Base-by-base conservation (phyloP, 139 green algal species). In the Pleodorina starrii region DNA sequence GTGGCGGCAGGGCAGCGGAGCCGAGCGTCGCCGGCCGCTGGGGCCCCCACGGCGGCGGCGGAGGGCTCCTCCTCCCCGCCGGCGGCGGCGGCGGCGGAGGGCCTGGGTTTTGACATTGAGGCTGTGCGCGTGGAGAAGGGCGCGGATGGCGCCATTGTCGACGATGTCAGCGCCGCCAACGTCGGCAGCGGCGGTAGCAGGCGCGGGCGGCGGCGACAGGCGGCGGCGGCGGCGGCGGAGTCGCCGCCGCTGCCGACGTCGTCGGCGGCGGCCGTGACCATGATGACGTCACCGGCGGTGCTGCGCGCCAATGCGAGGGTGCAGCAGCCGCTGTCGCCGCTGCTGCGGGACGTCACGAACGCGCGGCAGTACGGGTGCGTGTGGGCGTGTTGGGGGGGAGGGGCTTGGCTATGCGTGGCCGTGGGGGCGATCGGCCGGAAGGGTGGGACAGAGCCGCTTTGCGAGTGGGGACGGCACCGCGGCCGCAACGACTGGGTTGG, bases 291-390 rank as follows among this genome's bases (percentile, higher is more conserved):
- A 7, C 81, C 81, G 29, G 43, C 63, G 81, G 79, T 72, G 43
- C 40, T 87, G 60, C 81, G 81, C 1, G 81, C 59, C 29, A 77
- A 87, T 32, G 81, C 81, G 14, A 44, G 27, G 81, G 81, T 87
- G n/a, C 81, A 87, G 43, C 81, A 59, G 81, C 81, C 81, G 81
- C 60, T 87, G 60, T 77, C 81, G 81, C 81, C 81, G 60, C 81
- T 87, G 81, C 81, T 87, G 60, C 81, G 81, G 2, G 81, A 87
- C 60, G 81, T 87, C 5, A 87, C 81, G 1, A 87, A 87, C 32
- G 59, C 51, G 9, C 60, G 48, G 21, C 57, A 51, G 57, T 42
- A 44, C 78, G 36, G 51, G 78, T 85, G 76, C 42, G 78, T 40
- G 54, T 21, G 54, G n/a, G n/a, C n/a, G n/a, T n/a, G n/a, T n/a